Base-by-base conservation (phyloP, 1,284 basidiomycete species). In the Ceratobasidium sp. region DNA sequence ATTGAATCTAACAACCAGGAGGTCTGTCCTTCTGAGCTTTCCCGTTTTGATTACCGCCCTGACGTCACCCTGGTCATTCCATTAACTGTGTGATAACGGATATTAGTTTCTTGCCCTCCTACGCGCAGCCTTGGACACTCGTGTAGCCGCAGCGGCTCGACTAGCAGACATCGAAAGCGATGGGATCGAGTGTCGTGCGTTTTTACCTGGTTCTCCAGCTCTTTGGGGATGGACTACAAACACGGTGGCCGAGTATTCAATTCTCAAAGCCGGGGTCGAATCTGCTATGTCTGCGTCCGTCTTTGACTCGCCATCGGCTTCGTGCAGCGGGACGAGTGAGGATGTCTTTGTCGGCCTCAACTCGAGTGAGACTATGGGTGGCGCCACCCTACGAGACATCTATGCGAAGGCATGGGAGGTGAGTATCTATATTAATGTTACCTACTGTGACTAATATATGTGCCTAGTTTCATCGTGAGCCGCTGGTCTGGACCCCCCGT, bases 401-500 rank as follows among this genome's bases (percentile, higher is more conserved):
- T 77, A 77, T 67, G 75, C 75, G 2, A 77, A 77, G 64, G 75
- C 75, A 60, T 77, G 75, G 75, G 75, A 77, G 75, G 75, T 77
- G 9, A 60, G 75, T 56, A 28, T 15, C 26, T 20, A 58, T 4
- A 15, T 26, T 49, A 10, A 67, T 67, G 13, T 12, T 40, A 33
- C n/a, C 23, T 26, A 18, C 49, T n/a, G 46, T 77, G 53, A 51
- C 58, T 58, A 64, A 39, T 26, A 33, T 15, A n/a, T 7, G 20
- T 9, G 18, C 40, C 1, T 60, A 77, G 75, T 64, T 77, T 44
- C 64, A 77, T 39, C 49, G 75, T 28, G 75, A 77, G 49, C 75
- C 75, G 26, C 61, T 77, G n/a, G 60, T 77, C 23, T 77, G 75
- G 75, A 77, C 75, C 13, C 75, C 75, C 26, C 63, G 75, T 49